Conservation (phyloP, 371 early-diverging fungal genomes). For the Encephalitozoon cuniculi region DNA sequence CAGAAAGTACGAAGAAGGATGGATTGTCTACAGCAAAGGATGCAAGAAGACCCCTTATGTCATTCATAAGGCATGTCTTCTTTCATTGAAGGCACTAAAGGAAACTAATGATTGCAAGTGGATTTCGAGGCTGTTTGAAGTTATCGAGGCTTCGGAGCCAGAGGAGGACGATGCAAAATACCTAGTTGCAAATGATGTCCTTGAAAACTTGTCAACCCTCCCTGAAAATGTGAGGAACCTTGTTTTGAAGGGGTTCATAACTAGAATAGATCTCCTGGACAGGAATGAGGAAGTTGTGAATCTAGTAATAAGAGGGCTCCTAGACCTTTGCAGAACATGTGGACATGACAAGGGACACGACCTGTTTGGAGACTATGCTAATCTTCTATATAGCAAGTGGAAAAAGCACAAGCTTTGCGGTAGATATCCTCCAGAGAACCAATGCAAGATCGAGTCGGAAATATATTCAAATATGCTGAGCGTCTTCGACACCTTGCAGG, state of each 20-base stretch:
- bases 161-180: not conserved
- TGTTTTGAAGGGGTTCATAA: slow-evolving; percentile 15
- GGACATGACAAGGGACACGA: slow-evolving; percentile 10
- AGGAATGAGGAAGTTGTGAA: slow-evolving; percentile 28
- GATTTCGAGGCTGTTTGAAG: slow-evolving; percentile 19
- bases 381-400: slow-evolving; percentile 27
- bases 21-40: slow-evolving; percentile 44
- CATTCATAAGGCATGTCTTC: slow-evolving; percentile 4
- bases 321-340: slow-evolving; percentile 16
- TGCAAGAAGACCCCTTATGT: not conserved
- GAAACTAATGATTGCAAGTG: slow-evolving; percentile 18
- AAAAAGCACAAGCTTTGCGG: slow-evolving; percentile 22
- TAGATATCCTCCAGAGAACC: not conserved
- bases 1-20: slow-evolving; percentile 52
- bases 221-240: slow-evolving; percentile 4
- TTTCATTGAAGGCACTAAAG: slow-evolving; percentile 5
- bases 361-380: slow-evolving; percentile 17
- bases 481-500: slow-evolving; percentile 16
- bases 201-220: not conserved
- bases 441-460: not conserved
- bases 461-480: slow-evolving; percentile 35
- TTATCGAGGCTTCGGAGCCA: not conserved
- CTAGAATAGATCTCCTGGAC: not conserved
- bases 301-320: slow-evolving; percentile 14
- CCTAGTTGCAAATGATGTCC: slow-evolving; percentile 11